A percentile compares a stretch with the other conserved stretches of the same genome.
These are phyloP conservation scores for Populus tomentosa DNA, from an alignment of 441 rosid genomes.

Conservation along the genomic window DNA sequence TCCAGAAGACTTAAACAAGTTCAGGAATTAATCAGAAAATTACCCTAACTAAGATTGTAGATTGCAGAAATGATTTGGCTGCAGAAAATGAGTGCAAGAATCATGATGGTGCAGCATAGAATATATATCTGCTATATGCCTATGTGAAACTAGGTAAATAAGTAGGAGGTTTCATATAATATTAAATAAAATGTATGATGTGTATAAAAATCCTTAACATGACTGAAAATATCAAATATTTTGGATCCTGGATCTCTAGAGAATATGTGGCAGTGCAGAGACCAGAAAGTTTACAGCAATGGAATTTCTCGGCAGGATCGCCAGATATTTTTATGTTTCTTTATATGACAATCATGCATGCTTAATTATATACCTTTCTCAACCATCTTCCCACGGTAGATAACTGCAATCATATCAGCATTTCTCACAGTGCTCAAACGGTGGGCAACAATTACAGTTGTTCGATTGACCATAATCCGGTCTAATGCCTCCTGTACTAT, in stretches of 20 bases:
- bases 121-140: too few relatives aligned
- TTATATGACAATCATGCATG: not conserved
- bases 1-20: too few relatives aligned
- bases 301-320: not conserved
- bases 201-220: not conserved
- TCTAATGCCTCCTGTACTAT: slow-evolving; percentile 73
- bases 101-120: too few relatives aligned
- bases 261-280: not conserved
- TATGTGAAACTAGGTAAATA: too few relatives aligned
- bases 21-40: too few relatives aligned
- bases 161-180: too few relatives aligned
- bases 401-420: slow-evolving; percentile 63
- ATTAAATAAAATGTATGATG: too few relatives aligned
- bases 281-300: not conserved
- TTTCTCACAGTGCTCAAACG: slow-evolving; percentile 63
- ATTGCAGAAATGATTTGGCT: too few relatives aligned
- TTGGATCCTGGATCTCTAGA: not conserved
- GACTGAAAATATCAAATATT: not conserved
- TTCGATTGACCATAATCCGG: slow-evolving; percentile 65
- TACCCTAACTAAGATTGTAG: too few relatives aligned
- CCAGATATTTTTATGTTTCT: not conserved
- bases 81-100: too few relatives aligned
- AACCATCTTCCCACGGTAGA: slow-evolving; percentile 59
- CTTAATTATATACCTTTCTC: slow-evolving; percentile 50
- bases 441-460: slow-evolving; percentile 73